Evolutionary conservation across 257 asterid genomes (phyloP).

Genomic region (Nicotiana otophora): DNA sequence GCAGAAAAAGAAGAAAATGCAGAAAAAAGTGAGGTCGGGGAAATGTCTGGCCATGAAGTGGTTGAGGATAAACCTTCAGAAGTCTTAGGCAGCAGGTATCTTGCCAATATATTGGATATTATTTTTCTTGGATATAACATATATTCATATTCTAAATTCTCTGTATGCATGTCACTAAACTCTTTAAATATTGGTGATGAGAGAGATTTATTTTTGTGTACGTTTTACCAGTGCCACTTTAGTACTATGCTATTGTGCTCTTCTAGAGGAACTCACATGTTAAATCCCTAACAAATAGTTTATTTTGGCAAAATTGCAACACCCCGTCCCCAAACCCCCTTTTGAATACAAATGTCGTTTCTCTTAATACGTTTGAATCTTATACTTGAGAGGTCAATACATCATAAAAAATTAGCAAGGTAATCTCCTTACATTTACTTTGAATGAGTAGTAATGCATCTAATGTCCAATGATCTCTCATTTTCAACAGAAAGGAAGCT

Average conservation of each 20-base stretch:
- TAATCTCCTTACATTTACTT: background rate
- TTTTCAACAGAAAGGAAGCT: constrained; percentile 49
- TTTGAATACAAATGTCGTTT: background rate
- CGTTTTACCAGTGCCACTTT: background rate
- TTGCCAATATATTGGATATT: background rate
- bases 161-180: background rate
- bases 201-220: background rate
- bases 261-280: background rate
- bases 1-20: constrained; percentile 25
- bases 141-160: background rate
- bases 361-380: background rate
- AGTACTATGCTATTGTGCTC: background rate
- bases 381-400: background rate
- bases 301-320: background rate
- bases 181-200: background rate
- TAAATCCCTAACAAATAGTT: background rate
- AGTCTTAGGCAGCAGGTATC: constrained; percentile 6
- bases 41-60: constrained; percentile 30
- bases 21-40: constrained; percentile 29
- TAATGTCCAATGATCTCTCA: constrained; percentile 7
- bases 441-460: background rate
- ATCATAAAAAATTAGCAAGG: background rate
- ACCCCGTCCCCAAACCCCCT: background rate
- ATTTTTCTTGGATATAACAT: background rate
- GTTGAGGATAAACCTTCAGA: constrained; percentile 23